Conservation (phyloP, 306 rosid species). For the Pyrus communis region DNA sequence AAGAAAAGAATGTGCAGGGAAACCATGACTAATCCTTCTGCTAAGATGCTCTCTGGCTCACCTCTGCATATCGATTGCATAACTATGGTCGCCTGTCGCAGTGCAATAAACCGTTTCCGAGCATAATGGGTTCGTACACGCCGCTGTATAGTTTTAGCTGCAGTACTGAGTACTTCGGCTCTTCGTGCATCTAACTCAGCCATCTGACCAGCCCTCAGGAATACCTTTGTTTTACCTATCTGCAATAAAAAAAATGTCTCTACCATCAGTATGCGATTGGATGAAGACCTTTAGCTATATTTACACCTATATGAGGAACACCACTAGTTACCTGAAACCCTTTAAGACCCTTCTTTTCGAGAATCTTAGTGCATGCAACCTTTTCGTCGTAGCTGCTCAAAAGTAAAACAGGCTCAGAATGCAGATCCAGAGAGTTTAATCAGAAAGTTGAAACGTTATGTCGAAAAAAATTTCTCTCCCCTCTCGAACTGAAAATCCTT, state of each 20-base stretch:
- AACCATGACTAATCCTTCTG: neutral
- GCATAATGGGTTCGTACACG: constrained; percentile 79
- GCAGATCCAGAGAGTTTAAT: constrained; percentile 13
- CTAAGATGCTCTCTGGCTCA: constrained; percentile 20
- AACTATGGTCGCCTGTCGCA: constrained; percentile 52
- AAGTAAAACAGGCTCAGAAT: constrained; percentile 18
- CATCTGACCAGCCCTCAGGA: constrained; percentile 99
- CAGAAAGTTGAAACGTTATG: constrained; percentile 9
- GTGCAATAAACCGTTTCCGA: constrained; percentile 63
- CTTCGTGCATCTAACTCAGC: constrained; percentile 93
- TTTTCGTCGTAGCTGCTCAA: constrained; percentile 71
- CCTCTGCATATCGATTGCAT: constrained; percentile 88
- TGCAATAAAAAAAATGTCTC: constrained; percentile 31
- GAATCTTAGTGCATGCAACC: constrained; percentile 57
- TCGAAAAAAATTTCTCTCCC: neutral
- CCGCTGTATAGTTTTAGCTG: constrained; percentile 83
- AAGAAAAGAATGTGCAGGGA: neutral
- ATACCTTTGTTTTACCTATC: constrained; percentile 94
- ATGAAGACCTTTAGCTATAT: constrained; percentile 4
- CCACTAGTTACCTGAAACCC: constrained; percentile 83
- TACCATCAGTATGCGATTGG: constrained; percentile 10
- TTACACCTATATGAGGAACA: neutral
- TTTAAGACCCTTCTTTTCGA: constrained; percentile 76
- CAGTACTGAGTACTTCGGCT: constrained; percentile 69
- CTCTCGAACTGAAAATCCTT: constrained; percentile 5